Base-by-base conservation (phyloP, 2,329 filamentous ascomycete genomes). In the Penicillium sp. region DNA sequence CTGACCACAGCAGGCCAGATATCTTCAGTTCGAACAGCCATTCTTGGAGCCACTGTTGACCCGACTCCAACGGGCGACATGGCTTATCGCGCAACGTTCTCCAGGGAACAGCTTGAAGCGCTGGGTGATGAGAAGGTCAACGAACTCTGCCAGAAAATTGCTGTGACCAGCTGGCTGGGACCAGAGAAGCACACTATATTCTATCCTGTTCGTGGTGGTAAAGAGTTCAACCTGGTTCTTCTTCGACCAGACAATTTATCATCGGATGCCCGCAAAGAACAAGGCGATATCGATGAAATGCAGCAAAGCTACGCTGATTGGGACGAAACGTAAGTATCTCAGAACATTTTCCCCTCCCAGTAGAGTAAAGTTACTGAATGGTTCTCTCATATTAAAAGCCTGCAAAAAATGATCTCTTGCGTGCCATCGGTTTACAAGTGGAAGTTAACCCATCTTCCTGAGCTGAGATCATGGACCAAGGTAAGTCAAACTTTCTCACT, bases 211-310 rank as follows among this genome's bases (percentile, higher is more conserved):
- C 79, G 85, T 1, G 80, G 76, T 0, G 85, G 86, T 0, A 75
- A 76, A 0, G 81, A 86, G 74, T 87, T 83, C 63, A 90, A 90
- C 57, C 79, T 90, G 2, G 87, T 90, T 0, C 75, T 90, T 0
- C 74, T 89, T 0, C 81, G 83, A 10, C 87, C 87, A 0, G 87
- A 90, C 67, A 78, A 81, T 6, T 80, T 22, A 63, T 45, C 42
- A 15, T 8, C 42, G 3, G 42, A 15, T 5, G 20, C 22, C 42
- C 42, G 42, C 5, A 45, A 28, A 7, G 42, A 45, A 45, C 42
- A 28, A 28, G 42, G 42, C 20, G 42, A 45, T 14, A 28, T 45
- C n/a, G 42, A 45, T 45, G 42, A 45, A 45, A 45, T 45, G 42
- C 22, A 22, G 6, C 20, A 14, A 12, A 45, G 22, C 42, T 45